phyloP scores from a whole-genome alignment of 768 basidiomycete genomes.

The Termitomyces sp. region DNA sequence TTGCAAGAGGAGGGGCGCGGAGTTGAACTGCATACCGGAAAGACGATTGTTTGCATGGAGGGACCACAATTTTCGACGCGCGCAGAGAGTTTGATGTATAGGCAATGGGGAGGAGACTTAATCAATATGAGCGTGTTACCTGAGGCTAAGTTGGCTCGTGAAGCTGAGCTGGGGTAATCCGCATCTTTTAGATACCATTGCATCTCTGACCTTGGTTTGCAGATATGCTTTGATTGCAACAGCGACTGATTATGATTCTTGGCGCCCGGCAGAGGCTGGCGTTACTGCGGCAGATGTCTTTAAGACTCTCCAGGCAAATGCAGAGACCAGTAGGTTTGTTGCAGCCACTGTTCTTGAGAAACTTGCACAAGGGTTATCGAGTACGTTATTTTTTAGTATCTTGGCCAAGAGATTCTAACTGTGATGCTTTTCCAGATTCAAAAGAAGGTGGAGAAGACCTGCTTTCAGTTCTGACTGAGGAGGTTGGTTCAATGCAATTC shows the following conservation, averaged over 20 bases:
- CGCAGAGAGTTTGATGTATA: constrained; percentile 93
- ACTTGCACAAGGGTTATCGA: constrained; percentile 22
- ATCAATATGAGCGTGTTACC: constrained; percentile 98
- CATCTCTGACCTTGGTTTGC: background rate
- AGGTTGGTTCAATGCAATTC: constrained; percentile 78
- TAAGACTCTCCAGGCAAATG: constrained; percentile 83
- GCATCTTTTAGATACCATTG: background rate
- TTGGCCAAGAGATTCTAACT: background rate
- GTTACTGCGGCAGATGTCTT: constrained; percentile 92
- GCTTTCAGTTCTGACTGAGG: constrained; percentile 44
- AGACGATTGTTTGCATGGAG: constrained; percentile 94
- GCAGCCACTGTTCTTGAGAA: constrained; percentile 66
- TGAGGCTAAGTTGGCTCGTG: constrained; percentile 94
- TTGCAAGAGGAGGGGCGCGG: constrained; percentile 52
- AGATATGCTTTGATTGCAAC: constrained; percentile 92
- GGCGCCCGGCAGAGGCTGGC: constrained; percentile 72
- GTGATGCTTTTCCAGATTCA: background rate
- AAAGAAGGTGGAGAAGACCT: constrained; percentile 24
- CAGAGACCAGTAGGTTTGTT: constrained; percentile 77
- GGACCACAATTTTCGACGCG: constrained; percentile 98
- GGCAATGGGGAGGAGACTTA: constrained; percentile 86
- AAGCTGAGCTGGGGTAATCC: constrained; percentile 85
- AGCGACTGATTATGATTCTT: constrained; percentile 94
- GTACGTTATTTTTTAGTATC: background rate
- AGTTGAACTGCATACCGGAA: constrained; percentile 71